Evolutionary conservation across 768 basidiomycete genomes (phyloP).

Genomic region (Kwoniella dejecticola): DNA sequence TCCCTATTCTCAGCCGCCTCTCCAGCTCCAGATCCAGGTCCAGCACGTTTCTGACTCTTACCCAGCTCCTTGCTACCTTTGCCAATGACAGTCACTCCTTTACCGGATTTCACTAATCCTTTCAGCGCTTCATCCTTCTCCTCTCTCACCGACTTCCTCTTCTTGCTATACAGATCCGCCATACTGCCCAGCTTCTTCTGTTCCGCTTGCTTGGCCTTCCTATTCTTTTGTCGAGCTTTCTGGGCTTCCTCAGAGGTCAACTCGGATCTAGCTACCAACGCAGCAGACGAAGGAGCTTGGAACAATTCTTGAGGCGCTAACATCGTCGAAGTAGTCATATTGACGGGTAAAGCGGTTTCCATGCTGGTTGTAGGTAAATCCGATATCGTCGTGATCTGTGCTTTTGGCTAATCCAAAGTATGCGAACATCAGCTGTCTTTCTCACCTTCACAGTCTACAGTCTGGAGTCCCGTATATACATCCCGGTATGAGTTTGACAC

Average conservation of each 20-base stretch:
- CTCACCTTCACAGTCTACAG: no score
- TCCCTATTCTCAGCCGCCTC: constrained; percentile 24
- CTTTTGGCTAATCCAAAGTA: constrained; percentile 69
- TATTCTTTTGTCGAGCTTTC: constrained; percentile 59
- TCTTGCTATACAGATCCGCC: constrained; percentile 61
- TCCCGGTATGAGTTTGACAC: no score
- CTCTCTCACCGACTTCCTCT: constrained; percentile 61
- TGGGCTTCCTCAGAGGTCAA: constrained; percentile 83
- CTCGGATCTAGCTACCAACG: constrained; percentile 71
- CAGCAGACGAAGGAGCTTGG: constrained; percentile 59
- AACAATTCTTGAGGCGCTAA: constrained; percentile 93
- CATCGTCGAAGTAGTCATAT: constrained; percentile 72
- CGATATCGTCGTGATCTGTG: constrained; percentile 76
- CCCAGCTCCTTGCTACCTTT: constrained; percentile 43
- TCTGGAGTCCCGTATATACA: no score
- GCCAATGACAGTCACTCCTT: constrained; percentile 55
- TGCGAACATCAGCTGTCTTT: no score
- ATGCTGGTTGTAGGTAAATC: constrained; percentile 78
- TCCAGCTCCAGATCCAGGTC: no score
- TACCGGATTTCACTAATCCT: constrained; percentile 74
- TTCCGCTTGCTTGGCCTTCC: constrained; percentile 63
- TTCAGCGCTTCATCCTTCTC: constrained; percentile 84
- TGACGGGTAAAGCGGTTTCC: constrained; percentile 88
- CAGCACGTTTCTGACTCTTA: constrained; percentile 36
- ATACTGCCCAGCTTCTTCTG: constrained; percentile 71